Evolutionary conservation across 176 grass and related monocot genomes (phyloP), one percentile per base, ranked within the genome.

Genomic region (Juncus effusus): DNA sequence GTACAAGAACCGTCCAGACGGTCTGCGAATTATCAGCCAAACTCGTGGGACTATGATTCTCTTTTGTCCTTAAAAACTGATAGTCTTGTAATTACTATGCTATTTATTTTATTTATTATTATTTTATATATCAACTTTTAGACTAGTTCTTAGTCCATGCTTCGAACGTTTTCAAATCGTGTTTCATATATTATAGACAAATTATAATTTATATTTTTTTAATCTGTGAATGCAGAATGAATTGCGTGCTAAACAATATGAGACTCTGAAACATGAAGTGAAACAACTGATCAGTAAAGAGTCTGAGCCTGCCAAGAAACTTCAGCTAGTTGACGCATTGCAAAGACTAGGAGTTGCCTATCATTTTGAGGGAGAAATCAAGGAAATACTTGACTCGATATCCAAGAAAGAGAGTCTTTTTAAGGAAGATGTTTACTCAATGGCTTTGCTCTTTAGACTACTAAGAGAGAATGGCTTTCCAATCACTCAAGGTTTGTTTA

Each of bases 311-410:
- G 12, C 54, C 7, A 15, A 69, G 0, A 85, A 51, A 47, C 78
- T 85, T 49, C 42, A 40, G 12, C 64, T 78, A 37, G 66, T 85
- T 0, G 81, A 85, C 4, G 42, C 16, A 0, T 37, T 84, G 59
- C 81, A 81, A 44, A 66, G 81, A 42, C 78, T 89, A 0, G 81
- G 78, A 2, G 72, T 89, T n/a, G 56, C 78, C 1, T 81, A 76
- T 69, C 86, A 73, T 36, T 89, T 84, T 1, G 36, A 81, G 1
- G 63, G 65, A 8, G 81, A 84, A 36, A 84, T 89, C 13, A 44
- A 59, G 5, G 13, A 39, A 12, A 49, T 76, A 13, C 67, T 81
- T 4, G 42, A 7, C 4, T 72, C 74, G 9, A 19, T 83, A 10
- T 59, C 59, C 15, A 59, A 64, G 16, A 66, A 57, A 1, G 19